These are phyloP conservation scores for Achlya hypogyna DNA, from an alignment of 352 stramenopile genomes.

Conservation along the genomic window DNA sequence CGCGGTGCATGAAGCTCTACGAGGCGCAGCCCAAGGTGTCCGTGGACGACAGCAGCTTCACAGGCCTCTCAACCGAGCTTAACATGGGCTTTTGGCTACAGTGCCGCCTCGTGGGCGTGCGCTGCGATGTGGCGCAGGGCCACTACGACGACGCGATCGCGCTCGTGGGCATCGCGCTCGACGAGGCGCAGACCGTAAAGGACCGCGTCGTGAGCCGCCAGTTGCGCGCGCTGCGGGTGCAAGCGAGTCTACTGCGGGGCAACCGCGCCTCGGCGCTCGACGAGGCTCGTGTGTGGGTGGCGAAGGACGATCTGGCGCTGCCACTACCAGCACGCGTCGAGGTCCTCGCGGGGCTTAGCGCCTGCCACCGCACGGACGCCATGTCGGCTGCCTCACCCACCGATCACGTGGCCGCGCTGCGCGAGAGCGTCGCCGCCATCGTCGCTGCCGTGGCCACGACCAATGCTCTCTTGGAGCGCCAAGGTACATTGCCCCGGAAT, in stretches of 20 bases:
- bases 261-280: background rate
- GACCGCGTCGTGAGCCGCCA: background rate
- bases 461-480: background rate
- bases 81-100: constrained; percentile 8
- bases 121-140: constrained; percentile 10
- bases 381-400: background rate
- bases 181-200: background rate
- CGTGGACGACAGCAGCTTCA: background rate
- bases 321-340: constrained; percentile 1
- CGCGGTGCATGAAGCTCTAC: constrained; percentile 4
- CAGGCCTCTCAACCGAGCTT: constrained; percentile 1
- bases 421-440: background rate
- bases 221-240: background rate
- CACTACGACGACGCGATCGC: constrained; percentile 7
- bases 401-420: background rate
- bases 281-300: background rate
- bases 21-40: background rate
- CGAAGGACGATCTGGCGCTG: background rate
- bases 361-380: background rate
- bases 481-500: background rate
- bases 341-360: background rate
- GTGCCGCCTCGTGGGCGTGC: background rate
- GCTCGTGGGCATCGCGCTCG: background rate
- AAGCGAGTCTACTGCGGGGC: background rate
- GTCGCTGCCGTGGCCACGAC: background rate